Base-by-base conservation (phyloP, 2,329 filamentous ascomycete species). In the Fusarium palustre region DNA sequence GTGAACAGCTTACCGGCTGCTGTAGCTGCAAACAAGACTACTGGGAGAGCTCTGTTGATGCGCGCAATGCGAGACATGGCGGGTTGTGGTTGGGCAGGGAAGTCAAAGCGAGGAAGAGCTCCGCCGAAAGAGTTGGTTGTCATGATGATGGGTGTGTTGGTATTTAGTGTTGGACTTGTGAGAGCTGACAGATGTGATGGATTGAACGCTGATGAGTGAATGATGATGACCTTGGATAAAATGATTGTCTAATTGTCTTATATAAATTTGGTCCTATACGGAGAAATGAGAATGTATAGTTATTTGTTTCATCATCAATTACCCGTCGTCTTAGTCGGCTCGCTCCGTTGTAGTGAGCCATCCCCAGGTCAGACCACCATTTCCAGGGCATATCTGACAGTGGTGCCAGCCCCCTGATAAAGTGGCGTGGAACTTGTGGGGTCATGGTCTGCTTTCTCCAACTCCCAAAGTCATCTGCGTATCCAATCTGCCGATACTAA, bases 61-160 rank as follows among this genome's bases (percentile, higher is more conserved):
- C 67, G 67, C 8, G 67, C 66, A 67, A 69, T 67, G 24, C 66
- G 67, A 10, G 67, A 59, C 25, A 67, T 30, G 36, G 62, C 49
- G 20, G 62, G 54, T 24, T 33, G 53, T 33, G 65, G 59, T 28
- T 54, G 62, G 2, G 63, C 16, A 0, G 68, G 68, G 16, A 70
- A 70, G n/a, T 70, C 68, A 22, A 70, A 70, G 42, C 55, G 68
- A 59, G 68, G 68, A 25, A 70, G 68, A 50, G 68, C 64, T 55
- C 68, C 64, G 46, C 68, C 68, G 43, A 70, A 70, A 18, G 68
- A 70, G 56, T 70, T 70, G 54, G 68, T 70, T 3, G 68, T 70
- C 68, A 70, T 70, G 54, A 20, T 60, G 47, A 36, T 28, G n/a
- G 43, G 4, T 56, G 61, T 31, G 9, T 36, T 18, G 33, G 33